Evolutionary conservation across 1,284 basidiomycete species (phyloP).

Genomic region (Macrocystidia cucumis): DNA sequence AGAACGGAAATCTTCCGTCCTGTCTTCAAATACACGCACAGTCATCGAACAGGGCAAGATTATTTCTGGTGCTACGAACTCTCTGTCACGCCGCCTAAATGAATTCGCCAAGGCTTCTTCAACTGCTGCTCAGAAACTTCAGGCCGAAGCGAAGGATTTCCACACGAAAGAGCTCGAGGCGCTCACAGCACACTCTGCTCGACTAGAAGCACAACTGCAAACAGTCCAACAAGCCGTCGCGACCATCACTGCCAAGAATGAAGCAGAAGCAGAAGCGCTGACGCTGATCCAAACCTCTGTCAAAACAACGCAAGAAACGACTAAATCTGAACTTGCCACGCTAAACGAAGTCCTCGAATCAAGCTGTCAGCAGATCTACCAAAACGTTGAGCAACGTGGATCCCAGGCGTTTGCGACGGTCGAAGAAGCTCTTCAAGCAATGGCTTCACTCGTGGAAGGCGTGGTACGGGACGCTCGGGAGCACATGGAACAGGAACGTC

Average conservation of each 20-base stretch:
- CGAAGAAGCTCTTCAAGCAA: slow-evolving; percentile 43
- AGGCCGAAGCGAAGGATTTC: slow-evolving; percentile 48
- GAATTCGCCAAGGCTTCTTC: slow-evolving; percentile 55
- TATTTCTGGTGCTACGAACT: slow-evolving; percentile 41
- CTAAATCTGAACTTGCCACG: slow-evolving; percentile 41
- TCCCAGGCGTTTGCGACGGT: slow-evolving; percentile 40
- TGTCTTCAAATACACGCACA: slow-evolving; percentile 59
- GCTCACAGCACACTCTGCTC: slow-evolving; percentile 41
- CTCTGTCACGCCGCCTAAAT: slow-evolving; percentile 51
- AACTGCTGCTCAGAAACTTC: slow-evolving; percentile 46
- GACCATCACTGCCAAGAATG: slow-evolving; percentile 50
- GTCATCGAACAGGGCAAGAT: slow-evolving; percentile 58
- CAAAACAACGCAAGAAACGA: slow-evolving; percentile 41
- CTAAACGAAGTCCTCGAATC: slow-evolving; percentile 49
- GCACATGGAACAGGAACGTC: slow-evolving; percentile 49
- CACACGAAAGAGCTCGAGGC: slow-evolving; percentile 48
- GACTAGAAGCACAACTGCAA: slow-evolving; percentile 55
- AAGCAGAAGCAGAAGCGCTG: slow-evolving; percentile 46
- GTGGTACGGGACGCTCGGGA: slow-evolving; percentile 51
- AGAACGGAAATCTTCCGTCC: slow-evolving; percentile 73
- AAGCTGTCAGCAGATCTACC: slow-evolving; percentile 39
- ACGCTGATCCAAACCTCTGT: slow-evolving; percentile 37
- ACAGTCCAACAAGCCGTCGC: slow-evolving; percentile 50
- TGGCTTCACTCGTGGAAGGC: slow-evolving; percentile 50
- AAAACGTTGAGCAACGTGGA: slow-evolving; percentile 34